Base-by-base conservation (phyloP, 2,329 filamentous ascomycete genomes). In the Incumbomyces delicatus region DNA sequence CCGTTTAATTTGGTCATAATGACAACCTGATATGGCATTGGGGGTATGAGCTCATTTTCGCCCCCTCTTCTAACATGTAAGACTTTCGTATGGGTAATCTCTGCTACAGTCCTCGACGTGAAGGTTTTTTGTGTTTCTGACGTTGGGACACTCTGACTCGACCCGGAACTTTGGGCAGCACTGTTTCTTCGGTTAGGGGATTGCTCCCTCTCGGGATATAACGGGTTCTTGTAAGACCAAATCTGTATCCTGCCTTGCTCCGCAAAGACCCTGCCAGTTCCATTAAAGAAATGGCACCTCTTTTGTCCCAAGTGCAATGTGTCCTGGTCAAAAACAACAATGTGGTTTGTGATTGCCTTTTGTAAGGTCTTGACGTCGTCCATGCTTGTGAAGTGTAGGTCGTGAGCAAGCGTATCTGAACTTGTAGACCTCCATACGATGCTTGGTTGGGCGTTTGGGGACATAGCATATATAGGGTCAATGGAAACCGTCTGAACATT, bases 381-480 rank as follows among this genome's bases (percentile, higher is more conserved):
- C 14, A 48, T 6, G n/a, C 6, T 42, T 10, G 20, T 30, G 22
- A 48, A 44, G 2, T 30, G 11, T n/a, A 48, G 29, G 11, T 32
- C 46, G 6, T 48, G 40, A 16, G 14, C 38, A 35, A n/a, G 13
- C 6, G 35, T 17, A 35, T 48, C 46, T 16, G 33, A 38, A 22
- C 14, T 17, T 14, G 17, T 31, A 14, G 39, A 7, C 27, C 32
- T 42, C 46, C 46, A 48, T 18, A 32, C 22, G 12, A 48, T 37
- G 32, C 33, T 48, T 16, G 37, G 32, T 12, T 14, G 22, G 3
- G 46, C 38, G 3, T 43, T 14, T 6, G 37, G 18, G 2, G 16
- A 8, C 18, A 48, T 27, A 6, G 46, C 46, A 33, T 48, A 48
- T 12, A 48, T 18, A 4, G 46, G 46, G 17, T 31, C 14, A 7